Base-by-base conservation (phyloP, 164 flowering plant species). In the Magnolia sinica region DNA sequence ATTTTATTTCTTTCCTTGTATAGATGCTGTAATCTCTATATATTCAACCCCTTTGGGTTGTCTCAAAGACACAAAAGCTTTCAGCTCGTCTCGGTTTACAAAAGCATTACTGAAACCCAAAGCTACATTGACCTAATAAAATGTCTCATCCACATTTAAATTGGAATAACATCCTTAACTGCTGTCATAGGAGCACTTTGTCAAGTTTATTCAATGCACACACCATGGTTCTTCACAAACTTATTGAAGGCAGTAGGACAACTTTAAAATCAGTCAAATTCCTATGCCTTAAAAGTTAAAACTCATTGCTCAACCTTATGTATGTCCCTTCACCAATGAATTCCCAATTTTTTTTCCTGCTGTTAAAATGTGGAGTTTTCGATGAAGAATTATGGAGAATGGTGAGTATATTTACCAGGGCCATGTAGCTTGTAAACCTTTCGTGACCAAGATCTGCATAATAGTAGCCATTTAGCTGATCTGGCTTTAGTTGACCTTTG, bases 221-320 rank as follows among this genome's bases (percentile, higher is more conserved):
- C 85, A 87, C 87, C 87, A 90, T 91, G 85, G 87, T 86, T 88
- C 82, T 90, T 86, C 85, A 86, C 95, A 91, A 89, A 90, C 91
- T 89, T 96, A 91, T 89, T 91, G 87, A 89, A 84, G 87, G 82
- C 78, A 84, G 85, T 96, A 96, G 98, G 98, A 96, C 94, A 89
- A 98, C 98, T 98, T 94, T 92, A 94, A 94, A 96, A 96, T 98
- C 94, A 83, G 98, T 90, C 87, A 96, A 96, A 96, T 92, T 96
- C 90, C 90, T 91, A 90, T 89, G 88, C 83, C 97, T 95, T 87
- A 94, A 91, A 24, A 24, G 27, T 24, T 24, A 24, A 24, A 89
- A 92, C 91, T 89, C 91, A 83, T 89, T 87, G 93, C 89, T 87
- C 89, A 89, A 88, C 92, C 94, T 92, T 89, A 91, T 91, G 87